phyloP scores from a whole-genome alignment of 495 filamentous ascomycete genomes.

The Xylaria palmicola region DNA sequence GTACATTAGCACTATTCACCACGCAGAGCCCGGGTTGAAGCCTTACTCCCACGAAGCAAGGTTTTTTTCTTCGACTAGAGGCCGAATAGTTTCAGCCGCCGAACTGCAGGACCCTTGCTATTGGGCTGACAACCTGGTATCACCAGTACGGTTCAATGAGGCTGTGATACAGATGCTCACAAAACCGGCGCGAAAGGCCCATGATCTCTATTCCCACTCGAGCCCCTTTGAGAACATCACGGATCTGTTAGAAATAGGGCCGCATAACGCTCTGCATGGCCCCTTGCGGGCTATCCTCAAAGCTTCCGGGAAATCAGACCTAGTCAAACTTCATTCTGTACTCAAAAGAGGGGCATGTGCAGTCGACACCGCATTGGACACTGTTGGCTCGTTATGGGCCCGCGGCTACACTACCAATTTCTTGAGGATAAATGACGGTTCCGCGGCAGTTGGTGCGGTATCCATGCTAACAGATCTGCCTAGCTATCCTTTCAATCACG shows the following conservation, averaged over 20 bases:
- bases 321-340: background rate
- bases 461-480: conserved; percentile 29
- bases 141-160: conserved; percentile 39
- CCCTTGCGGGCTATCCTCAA: conserved; percentile 48
- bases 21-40: background rate
- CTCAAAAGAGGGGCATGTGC: conserved; percentile 12
- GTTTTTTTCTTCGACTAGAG: conserved; percentile 29
- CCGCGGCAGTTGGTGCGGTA: background rate
- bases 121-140: conserved; percentile 42
- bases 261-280: conserved; percentile 38
- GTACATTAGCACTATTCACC: conserved; percentile 14
- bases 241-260: conserved; percentile 18
- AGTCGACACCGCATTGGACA: conserved; percentile 23
- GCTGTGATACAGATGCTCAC: conserved; percentile 25
- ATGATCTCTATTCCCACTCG: background rate
- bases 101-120: conserved; percentile 26
- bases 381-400: conserved; percentile 28
- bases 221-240: background rate
- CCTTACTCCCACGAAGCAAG: conserved; percentile 6
- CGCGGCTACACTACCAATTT: conserved; percentile 41
- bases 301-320: background rate
- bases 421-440: conserved; percentile 22
- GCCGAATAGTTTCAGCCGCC: conserved; percentile 4
- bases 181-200: background rate
- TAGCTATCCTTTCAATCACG: conserved; percentile 41